Percentiles rank a stretch among this genome's conserved stretches.
Conservation (phyloP, 495 filamentous ascomycete genomes). For the Letharia columbiana region DNA sequence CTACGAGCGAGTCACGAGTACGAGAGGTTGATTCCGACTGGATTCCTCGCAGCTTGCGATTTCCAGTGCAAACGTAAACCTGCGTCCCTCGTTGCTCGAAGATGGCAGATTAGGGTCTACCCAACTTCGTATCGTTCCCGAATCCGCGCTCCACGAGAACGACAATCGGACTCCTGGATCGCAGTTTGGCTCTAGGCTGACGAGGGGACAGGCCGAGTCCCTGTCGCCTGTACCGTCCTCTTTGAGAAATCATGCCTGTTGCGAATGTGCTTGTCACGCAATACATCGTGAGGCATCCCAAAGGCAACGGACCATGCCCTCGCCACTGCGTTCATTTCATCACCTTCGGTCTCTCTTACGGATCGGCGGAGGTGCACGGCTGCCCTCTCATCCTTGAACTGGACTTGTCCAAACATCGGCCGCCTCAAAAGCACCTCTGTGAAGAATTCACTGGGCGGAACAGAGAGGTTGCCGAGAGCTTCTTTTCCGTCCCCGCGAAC, state of each 20-base stretch:
- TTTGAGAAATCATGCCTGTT: neutral
- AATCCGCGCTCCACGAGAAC: neutral
- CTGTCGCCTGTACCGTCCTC: neutral
- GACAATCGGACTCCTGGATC: neutral
- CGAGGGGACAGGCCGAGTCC: neutral
- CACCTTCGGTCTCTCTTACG: conserved; percentile 1
- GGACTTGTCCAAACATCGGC: neutral
- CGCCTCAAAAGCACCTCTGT: neutral
- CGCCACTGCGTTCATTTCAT: conserved; percentile 4
- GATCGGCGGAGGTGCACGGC: neutral
- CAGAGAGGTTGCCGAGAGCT: neutral
- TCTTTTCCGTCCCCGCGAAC: neutral
- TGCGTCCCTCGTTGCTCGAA: neutral
- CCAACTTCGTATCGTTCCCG: neutral
- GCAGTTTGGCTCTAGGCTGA: neutral
- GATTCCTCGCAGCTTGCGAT: neutral
- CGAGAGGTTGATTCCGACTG: no score
- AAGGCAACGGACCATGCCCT: neutral
- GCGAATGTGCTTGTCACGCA: neutral
- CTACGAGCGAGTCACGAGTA: neutral
- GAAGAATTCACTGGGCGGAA: neutral
- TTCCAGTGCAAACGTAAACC: neutral
- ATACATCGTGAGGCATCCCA: neutral
- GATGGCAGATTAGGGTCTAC: neutral
- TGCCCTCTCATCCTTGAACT: neutral